These are phyloP conservation scores for Inonotus obliquus DNA, from an alignment of 1,284 basidiomycete genomes.

Conservation along the genomic window DNA sequence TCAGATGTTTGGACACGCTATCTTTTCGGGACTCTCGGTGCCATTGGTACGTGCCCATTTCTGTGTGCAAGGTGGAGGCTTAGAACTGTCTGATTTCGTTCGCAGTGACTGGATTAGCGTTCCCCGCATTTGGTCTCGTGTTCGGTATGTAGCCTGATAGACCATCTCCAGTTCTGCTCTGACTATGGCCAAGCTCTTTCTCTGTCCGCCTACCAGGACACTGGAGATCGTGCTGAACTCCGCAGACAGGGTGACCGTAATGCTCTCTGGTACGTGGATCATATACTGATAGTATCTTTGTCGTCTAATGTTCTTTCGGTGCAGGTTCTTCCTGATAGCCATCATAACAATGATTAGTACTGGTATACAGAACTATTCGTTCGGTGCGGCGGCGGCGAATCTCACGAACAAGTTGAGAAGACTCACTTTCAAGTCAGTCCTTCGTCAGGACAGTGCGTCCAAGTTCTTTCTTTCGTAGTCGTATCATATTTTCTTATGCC, in stretches of 20 bases:
- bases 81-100: constrained; percentile 16
- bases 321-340: constrained; percentile 73
- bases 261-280: constrained; percentile 47
- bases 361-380: constrained; percentile 64
- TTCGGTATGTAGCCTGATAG: constrained; percentile 45
- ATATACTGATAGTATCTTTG: too few species aligned
- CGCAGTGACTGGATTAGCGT: constrained; percentile 68
- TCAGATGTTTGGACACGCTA: constrained; percentile 42
- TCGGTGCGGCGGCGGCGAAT: constrained; percentile 60
- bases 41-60: constrained; percentile 24
- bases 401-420: constrained; percentile 67
- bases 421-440: constrained; percentile 68
- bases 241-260: constrained; percentile 59
- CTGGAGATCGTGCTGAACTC: constrained; percentile 34
- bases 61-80: constrained; percentile 39
- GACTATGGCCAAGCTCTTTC: constrained; percentile 43
- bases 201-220: constrained; percentile 57
- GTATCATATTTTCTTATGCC: not conserved
- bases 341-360: constrained; percentile 61
- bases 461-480: constrained; percentile 16
- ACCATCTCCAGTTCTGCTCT: not conserved
- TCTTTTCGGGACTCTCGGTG: constrained; percentile 11
- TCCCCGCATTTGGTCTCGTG: constrained; percentile 83
- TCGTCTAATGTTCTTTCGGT: too few species aligned
- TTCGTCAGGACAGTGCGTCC: constrained; percentile 76